Evolutionary conservation across 352 stramenopile species (phyloP).

Genomic region (Hyaloperonospora brassicae): DNA sequence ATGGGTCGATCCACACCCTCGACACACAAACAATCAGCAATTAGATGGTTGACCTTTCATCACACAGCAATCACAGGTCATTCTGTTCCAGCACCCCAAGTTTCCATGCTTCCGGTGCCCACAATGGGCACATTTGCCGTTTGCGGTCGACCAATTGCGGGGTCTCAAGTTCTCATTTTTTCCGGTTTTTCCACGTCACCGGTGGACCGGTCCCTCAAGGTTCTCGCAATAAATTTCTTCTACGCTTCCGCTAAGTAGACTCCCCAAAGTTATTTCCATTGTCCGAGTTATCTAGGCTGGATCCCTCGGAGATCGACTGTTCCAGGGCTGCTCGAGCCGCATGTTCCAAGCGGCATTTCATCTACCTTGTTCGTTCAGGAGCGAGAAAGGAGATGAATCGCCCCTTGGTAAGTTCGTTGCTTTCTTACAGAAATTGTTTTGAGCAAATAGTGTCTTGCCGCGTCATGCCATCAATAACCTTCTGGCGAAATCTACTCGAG

Average conservation of each 20-base stretch:
- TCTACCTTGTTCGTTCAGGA: no score
- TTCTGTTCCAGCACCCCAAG: neutral
- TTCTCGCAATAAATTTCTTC: neutral
- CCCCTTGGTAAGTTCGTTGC: no score
- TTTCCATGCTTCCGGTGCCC: neutral
- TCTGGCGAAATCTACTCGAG: neutral
- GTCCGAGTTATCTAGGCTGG: no score
- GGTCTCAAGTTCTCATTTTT: neutral
- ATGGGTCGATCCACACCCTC: neutral
- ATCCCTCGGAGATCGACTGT: neutral
- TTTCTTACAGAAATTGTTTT: no score
- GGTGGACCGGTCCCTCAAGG: neutral
- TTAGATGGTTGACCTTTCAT: conserved; percentile 1
- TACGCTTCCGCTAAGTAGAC: neutral
- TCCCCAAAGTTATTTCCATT: neutral
- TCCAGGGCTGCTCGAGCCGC: neutral
- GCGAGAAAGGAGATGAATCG: neutral
- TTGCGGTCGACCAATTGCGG: neutral
- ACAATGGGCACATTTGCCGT: neutral
- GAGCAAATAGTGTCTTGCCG: no score
- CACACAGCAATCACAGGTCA: neutral
- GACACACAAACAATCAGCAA: conserved; percentile 2
- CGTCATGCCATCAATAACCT: no score
- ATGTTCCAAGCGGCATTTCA: no score
- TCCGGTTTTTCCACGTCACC: neutral